Base-by-base conservation (phyloP, 768 basidiomycete genomes). In the Lentinula sp. region DNA sequence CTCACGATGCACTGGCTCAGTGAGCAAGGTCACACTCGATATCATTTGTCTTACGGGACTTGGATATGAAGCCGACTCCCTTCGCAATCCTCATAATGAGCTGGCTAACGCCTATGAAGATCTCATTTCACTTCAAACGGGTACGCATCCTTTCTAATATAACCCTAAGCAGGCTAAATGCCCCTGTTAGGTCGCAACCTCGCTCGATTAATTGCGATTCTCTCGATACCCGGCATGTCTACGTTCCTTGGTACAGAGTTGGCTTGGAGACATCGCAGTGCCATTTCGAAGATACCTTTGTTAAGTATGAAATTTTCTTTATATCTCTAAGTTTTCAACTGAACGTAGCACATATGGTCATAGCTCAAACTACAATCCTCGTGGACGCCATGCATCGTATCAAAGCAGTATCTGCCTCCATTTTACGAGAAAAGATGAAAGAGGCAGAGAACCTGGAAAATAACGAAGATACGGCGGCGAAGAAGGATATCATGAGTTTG, bases 401-500 rank as follows among this genome's bases (percentile, higher is more conserved):
- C 63, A 75, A 75, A 57, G 57, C 66, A 50, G 71, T 81, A 9
- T 78, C 79, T 0, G 63, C 63, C 6, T 43, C 61, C 21, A 81
- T 83, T 68, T 71, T 82, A 5, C 66, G 67, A 16, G 73, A 77
- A 61, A 78, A 78, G 65, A 71, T 77, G 64, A 63, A 59, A 4
- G 80, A 80, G 18, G 67, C 73, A 13, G 61, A 63, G 37, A 61
- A 51, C 23, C 3, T 35, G 16, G 50, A 34, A 51, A 51, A 34
- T 34, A 51, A 51, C 10, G 50, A 51, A 18, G 50, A 51, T 34
- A 51, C 31, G 9, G 32, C 52, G 7, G 61, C 74, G 8, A 81
- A 82, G 65, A 72, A 74, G 52, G 81, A 83, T 70, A 79, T 83
- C 52, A 83, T 82, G 81, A 76, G 73, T 55, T 62, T 82, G n/a